Evolutionary conservation across 768 basidiomycete genomes (phyloP).

Genomic region (Podaxis carcinomalis): DNA sequence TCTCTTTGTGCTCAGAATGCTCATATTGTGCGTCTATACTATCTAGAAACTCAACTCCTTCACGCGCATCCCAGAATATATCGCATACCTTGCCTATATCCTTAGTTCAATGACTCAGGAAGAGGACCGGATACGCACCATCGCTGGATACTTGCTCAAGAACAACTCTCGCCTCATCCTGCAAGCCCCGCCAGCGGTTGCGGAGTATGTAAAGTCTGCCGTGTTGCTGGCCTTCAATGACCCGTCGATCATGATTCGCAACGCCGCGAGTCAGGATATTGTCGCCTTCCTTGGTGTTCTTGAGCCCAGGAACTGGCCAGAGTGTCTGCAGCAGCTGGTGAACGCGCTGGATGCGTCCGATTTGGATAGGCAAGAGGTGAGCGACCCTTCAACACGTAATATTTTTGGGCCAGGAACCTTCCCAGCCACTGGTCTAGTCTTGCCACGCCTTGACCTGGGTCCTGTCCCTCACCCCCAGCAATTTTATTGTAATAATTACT

Average conservation of each 20-base stretch:
- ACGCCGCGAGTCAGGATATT: slow-evolving; percentile 91
- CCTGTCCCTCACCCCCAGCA: neutral
- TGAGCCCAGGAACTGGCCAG: slow-evolving; percentile 93
- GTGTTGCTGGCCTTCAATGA: slow-evolving; percentile 82
- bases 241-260: slow-evolving; percentile 81
- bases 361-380: slow-evolving; percentile 81
- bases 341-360: slow-evolving; percentile 73
- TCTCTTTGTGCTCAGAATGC: slow-evolving; percentile 13
- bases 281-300: slow-evolving; percentile 84
- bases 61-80: slow-evolving; percentile 88
- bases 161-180: slow-evolving; percentile 86
- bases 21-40: slow-evolving; percentile 12
- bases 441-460: neutral
- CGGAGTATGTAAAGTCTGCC: slow-evolving; percentile 68
- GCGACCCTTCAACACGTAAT: slow-evolving; percentile 20
- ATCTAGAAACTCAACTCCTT: slow-evolving; percentile 83
- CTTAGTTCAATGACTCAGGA: slow-evolving; percentile 76
- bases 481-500: slow-evolving; percentile 6
- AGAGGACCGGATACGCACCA: slow-evolving; percentile 90
- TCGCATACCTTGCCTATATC: slow-evolving; percentile 94
- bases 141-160: slow-evolving; percentile 96
- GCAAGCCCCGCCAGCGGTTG: slow-evolving; percentile 58
- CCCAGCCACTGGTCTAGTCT: neutral
- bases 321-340: slow-evolving; percentile 85
- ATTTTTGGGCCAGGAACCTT: neutral